Evolutionary conservation across 2,329 filamentous ascomycete species (phyloP).

Genomic region (Lachnellula subtilissima): DNA sequence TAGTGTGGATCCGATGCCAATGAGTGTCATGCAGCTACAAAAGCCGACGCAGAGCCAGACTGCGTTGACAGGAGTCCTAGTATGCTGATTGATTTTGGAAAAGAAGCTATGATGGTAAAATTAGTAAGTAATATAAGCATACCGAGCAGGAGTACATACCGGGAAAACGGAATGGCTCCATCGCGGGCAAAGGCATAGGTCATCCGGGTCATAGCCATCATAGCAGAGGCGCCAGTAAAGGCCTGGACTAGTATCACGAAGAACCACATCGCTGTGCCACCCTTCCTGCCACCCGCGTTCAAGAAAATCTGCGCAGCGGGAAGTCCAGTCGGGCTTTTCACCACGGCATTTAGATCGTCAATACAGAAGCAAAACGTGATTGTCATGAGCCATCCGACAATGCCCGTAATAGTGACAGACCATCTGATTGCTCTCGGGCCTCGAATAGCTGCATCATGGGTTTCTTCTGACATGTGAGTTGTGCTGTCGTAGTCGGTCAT

Average conservation of each 20-base stretch:
- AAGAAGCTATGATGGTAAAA: conserved; percentile 38
- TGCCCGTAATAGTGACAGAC: conserved; percentile 55
- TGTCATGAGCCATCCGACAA: conserved; percentile 58
- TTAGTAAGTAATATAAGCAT: background rate
- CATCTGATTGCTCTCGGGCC: conserved; percentile 55
- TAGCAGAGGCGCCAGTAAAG: conserved; percentile 59
- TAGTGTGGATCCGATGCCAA: conserved; percentile 45
- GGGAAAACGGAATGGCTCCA: conserved; percentile 55
- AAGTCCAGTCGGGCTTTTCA: conserved; percentile 53
- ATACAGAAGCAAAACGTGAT: conserved; percentile 61
- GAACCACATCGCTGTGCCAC: conserved; percentile 57
- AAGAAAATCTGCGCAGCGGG: conserved; percentile 56
- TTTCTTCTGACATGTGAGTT: conserved; percentile 65
- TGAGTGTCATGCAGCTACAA: conserved; percentile 47
- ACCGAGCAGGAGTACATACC: conserved; percentile 32
- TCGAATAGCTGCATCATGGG: conserved; percentile 55
- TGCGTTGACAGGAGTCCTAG: conserved; percentile 55
- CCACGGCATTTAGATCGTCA: conserved; percentile 50
- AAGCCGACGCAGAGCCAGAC: conserved; percentile 61
- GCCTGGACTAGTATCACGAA: conserved; percentile 60
- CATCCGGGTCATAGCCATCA: conserved; percentile 60
- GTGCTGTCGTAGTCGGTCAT: conserved; percentile 67
- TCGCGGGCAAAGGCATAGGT: conserved; percentile 58
- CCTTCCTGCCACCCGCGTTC: conserved; percentile 52
- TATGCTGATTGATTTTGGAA: conserved; percentile 47